These are phyloP conservation scores for Bipolaris sorokiniana DNA, from an alignment of 2,329 filamentous ascomycete species.

Conservation along the genomic window DNA sequence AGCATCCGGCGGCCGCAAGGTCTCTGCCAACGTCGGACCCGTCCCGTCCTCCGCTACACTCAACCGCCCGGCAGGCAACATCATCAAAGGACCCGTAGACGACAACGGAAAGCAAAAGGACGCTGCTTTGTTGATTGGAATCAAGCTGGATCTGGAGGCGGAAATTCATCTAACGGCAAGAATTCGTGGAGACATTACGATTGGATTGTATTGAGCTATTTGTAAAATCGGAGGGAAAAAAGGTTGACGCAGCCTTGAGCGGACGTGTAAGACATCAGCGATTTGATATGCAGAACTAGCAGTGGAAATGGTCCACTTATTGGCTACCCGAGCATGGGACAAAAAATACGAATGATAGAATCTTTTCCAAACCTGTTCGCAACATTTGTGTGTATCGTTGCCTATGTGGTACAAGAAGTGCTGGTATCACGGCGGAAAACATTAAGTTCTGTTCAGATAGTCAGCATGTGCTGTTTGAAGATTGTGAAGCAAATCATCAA, in stretches of 20 bases:
- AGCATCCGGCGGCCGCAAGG: constrained; percentile 49
- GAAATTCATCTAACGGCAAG: constrained; percentile 67
- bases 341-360: not conserved
- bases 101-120: constrained; percentile 64
- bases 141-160: constrained; percentile 68
- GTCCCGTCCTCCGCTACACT: constrained; percentile 50
- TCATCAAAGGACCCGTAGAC: constrained; percentile 64
- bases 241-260: not conserved
- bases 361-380: not conserved
- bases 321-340: no score
- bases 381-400: not conserved
- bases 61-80: constrained; percentile 49
- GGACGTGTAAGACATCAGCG: not conserved
- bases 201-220: constrained; percentile 60
- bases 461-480: constrained; percentile 14
- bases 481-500: not conserved
- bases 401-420: not conserved
- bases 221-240: not conserved
- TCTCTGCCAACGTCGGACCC: constrained; percentile 35
- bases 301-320: not conserved
- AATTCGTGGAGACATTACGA: constrained; percentile 65
- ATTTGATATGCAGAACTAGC: not conserved
- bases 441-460: not conserved
- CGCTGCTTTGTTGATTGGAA: constrained; percentile 65
- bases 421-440: not conserved